Evolutionary conservation across 371 early-diverging fungal genomes (phyloP), one percentile per base, ranked within the genome.

Genomic region (Mycotypha africana): DNA sequence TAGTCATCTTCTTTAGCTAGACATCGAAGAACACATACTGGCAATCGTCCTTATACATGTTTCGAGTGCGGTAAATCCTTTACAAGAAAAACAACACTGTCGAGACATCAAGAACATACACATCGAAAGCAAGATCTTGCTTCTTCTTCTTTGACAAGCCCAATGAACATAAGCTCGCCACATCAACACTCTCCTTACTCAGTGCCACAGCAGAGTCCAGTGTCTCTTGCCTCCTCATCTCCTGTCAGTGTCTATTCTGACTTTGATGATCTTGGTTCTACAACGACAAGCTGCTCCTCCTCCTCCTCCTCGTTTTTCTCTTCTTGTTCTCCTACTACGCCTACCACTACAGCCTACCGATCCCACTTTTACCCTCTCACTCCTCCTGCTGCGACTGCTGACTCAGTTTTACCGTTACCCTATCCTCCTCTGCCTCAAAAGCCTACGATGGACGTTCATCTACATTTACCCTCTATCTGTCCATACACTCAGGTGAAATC

Each of bases 61-160:
- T 33, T 44, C 35, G 1, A 20, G 9, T 80, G 80, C 54, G 65
- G 61, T 43, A 74, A 73, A 56, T 62, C 75, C 10, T 80, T 77
- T 47, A 76, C 76, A 40, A 74, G 84, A 45, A 81, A 81, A 65
- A 76, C 80, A 8, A 82, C 78, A 6, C 52, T 85, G 10, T 76
- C 75, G 17, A 73, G 78, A 43, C 85, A 85, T 51, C 70, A 73
- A 47, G 67, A 72, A 23, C 42, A 42, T 14, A 17, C 23, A 21
- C 49, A 49, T 30, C 14, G 22, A 7, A 28, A 28, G 37, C 36
- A 45, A 42, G 42, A 8, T 8, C 30, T 28, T 28, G 6, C 12
- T 28, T 38, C 3, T 38, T 38, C 2, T 38, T 21, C 14, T 45
- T 8, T 36, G 21, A 4, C 16, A 9, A 34, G 16, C 17, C 14